These are phyloP conservation scores for Kodamaea leandrae DNA, from an alignment of 805 yeast genomes.

Conservation along the genomic window DNA sequence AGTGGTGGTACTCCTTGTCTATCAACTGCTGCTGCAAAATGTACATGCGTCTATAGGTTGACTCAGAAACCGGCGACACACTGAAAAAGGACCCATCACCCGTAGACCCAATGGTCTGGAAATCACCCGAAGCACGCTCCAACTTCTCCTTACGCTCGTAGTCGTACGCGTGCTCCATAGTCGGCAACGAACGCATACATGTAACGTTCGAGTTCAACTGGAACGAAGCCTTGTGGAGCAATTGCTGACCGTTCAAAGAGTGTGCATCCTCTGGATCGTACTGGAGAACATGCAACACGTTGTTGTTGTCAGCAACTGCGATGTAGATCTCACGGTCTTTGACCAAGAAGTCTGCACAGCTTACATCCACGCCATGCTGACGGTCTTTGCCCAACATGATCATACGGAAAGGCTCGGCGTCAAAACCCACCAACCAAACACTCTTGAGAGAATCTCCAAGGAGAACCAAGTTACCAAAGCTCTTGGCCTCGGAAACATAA, in stretches of 20 bases:
- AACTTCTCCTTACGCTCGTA: constrained; percentile 22
- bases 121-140: constrained; percentile 28
- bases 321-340: constrained; percentile 68
- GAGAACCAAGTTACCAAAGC: constrained; percentile 77
- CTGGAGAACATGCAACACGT: constrained; percentile 67
- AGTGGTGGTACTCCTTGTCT: constrained; percentile 69
- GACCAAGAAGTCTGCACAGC: constrained; percentile 72
- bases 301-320: constrained; percentile 65
- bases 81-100: constrained; percentile 77
- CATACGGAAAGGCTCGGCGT: constrained; percentile 92
- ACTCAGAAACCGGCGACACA: constrained; percentile 72
- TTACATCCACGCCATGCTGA: constrained; percentile 54
- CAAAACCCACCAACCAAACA: constrained; percentile 81
- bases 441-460: constrained; percentile 80
- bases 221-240: constrained; percentile 69
- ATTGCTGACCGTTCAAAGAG: constrained; percentile 74
- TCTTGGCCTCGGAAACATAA: constrained; percentile 73
- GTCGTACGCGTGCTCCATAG: constrained; percentile 33
- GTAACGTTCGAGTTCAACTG: constrained; percentile 63
- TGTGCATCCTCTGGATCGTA: constrained; percentile 91
- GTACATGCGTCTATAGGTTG: constrained; percentile 74
- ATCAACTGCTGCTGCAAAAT: constrained; percentile 83
- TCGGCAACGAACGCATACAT: constrained; percentile 47
- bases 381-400: constrained; percentile 73
- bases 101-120: constrained; percentile 68